A percentile compares a stretch with the other conserved stretches of the same genome.
phyloP scores from a whole-genome alignment of 2,329 filamentous ascomycete genomes.

The Thermomyces lanuginosus region DNA sequence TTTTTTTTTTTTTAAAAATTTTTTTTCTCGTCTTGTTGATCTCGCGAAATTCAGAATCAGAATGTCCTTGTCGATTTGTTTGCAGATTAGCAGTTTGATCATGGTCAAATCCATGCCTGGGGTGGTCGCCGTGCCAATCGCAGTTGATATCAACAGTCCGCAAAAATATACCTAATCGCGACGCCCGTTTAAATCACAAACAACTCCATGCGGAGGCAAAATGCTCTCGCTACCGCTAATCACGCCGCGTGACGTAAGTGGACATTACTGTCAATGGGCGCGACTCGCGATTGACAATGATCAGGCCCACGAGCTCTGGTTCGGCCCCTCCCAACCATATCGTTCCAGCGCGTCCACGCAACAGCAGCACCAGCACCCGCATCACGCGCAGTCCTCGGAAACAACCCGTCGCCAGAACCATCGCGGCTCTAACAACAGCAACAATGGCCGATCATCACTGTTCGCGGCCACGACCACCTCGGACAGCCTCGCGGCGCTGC shows the following conservation, averaged over 20 bases:
- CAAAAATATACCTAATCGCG: no score
- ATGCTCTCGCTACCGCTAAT: constrained; percentile 15
- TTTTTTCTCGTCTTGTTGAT: no score
- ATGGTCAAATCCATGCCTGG: no score
- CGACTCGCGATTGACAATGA: background rate
- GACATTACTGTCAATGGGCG: background rate
- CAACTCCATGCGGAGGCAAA: no score
- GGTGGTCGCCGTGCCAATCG: no score
- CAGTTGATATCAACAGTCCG: no score
- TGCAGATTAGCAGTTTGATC: no score
- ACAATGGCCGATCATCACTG: constrained; percentile 14
- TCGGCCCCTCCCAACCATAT: constrained; percentile 43
- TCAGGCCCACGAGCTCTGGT: constrained; percentile 60
- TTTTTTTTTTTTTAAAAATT: no score
- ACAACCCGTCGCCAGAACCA: constrained; percentile 16
- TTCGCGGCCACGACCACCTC: constrained; percentile 36
- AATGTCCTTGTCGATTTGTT: no score
- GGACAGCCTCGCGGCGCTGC: constrained; percentile 51
- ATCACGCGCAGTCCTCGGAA: constrained; percentile 10
- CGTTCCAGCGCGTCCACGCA: constrained; percentile 14
- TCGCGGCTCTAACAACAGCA: no score
- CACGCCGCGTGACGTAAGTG: constrained; percentile 6
- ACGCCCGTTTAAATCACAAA: no score
- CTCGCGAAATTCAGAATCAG: no score
- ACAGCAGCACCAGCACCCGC: background rate